Evolutionary conservation across 2,329 filamentous ascomycete species (phyloP).

Genomic region (Cyphellophora attinorum): DNA sequence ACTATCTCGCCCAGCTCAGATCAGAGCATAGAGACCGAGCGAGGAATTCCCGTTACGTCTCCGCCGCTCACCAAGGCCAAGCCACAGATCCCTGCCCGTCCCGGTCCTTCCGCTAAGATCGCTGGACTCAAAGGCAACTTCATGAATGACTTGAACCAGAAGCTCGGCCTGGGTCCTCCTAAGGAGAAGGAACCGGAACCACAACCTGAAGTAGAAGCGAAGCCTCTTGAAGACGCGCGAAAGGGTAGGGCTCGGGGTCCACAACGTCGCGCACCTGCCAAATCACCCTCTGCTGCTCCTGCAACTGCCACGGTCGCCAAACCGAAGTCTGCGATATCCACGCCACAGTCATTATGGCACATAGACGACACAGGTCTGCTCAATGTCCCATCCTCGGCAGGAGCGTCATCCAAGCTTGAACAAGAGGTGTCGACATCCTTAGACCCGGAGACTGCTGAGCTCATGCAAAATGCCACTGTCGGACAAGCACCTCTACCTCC

Average conservation of each 20-base stretch:
- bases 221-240: constrained; percentile 75
- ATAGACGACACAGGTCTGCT: constrained; percentile 16
- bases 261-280: constrained; percentile 59
- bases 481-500: constrained; percentile 36
- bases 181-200: constrained; percentile 55
- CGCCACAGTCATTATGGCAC: constrained; percentile 14
- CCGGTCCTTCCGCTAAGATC: constrained; percentile 68
- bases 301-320: constrained; percentile 1
- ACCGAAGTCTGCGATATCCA: constrained; percentile 11
- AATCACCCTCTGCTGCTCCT: constrained; percentile 31
- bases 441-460: constrained; percentile 56
- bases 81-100: constrained; percentile 69
- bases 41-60: constrained; percentile 21
- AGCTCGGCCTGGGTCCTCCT: constrained; percentile 77
- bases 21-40: constrained; percentile 22
- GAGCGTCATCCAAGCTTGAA: neutral
- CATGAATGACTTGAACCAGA: constrained; percentile 85
- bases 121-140: constrained; percentile 85
- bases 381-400: constrained; percentile 7
- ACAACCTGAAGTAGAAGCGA: constrained; percentile 52
- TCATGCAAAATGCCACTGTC: constrained; percentile 45
- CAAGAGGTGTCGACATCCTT: neutral
- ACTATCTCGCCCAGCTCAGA: constrained; percentile 30
- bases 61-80: constrained; percentile 57
- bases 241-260: constrained; percentile 87